Percentiles rank a stretch among this genome's conserved stretches.
phyloP scores from a whole-genome alignment of 805 yeast species.

The Hanseniaspora guilliermondii region DNA sequence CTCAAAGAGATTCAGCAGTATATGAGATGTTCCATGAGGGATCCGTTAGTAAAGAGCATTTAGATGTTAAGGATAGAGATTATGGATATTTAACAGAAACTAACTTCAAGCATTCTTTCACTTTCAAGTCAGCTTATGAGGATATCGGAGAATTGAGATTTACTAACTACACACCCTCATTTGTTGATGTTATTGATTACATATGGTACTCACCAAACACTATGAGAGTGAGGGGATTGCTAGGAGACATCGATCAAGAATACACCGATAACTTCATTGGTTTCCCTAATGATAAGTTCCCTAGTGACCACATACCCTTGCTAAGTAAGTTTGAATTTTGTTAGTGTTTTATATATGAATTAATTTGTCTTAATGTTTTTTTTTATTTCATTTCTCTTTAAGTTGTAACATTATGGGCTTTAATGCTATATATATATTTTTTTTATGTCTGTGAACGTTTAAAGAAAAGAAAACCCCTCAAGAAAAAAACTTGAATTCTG shows the following conservation, averaged over 20 bases:
- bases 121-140: constrained; percentile 74
- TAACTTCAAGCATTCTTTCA: constrained; percentile 72
- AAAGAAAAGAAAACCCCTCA: no score
- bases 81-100: constrained; percentile 85
- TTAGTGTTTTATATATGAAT: not conserved
- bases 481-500: no score
- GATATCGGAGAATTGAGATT: constrained; percentile 82
- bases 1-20: constrained; percentile 77
- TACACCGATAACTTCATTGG: constrained; percentile 73
- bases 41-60: constrained; percentile 52
- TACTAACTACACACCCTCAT: constrained; percentile 87
- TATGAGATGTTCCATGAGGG: constrained; percentile 81
- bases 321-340: constrained; percentile 59
- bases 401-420: no score
- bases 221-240: constrained; percentile 70
- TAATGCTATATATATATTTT: no score
- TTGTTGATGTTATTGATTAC: constrained; percentile 87
- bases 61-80: constrained; percentile 72
- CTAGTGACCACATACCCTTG: constrained; percentile 90
- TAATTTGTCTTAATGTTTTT: not conserved
- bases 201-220: constrained; percentile 82
- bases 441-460: no score
- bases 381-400: not conserved
- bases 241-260: constrained; percentile 72
- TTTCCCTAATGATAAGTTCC: constrained; percentile 84